These are phyloP conservation scores for Aureobasidium sp. DNA, from an alignment of 2,329 filamentous ascomycete species.

Conservation along the genomic window DNA sequence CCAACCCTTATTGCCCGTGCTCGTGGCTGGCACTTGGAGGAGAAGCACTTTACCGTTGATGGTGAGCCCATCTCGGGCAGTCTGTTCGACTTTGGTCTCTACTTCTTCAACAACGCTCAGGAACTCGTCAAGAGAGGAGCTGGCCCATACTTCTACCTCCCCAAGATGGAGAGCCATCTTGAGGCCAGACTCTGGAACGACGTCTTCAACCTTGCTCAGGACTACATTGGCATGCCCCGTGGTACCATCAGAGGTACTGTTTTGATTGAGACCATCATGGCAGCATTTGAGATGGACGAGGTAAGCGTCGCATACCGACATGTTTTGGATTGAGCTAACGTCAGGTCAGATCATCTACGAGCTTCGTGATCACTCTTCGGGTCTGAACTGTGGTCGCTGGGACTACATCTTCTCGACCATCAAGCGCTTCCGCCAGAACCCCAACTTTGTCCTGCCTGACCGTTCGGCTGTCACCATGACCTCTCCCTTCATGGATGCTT, in stretches of 20 bases:
- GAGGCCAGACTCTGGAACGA: constrained; percentile 98
- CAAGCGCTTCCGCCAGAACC: constrained; percentile 97
- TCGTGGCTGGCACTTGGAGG: constrained; percentile 94
- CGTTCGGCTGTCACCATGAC: constrained; percentile 93
- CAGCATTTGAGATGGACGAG: constrained; percentile 99
- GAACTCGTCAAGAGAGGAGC: constrained; percentile 77
- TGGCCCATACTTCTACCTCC: constrained; percentile 96
- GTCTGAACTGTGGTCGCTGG: constrained; percentile 97
- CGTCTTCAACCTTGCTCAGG: constrained; percentile 90
- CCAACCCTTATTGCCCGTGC: constrained; percentile 92
- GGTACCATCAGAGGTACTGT: constrained; percentile 94
- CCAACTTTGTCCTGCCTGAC: constrained; percentile 88
- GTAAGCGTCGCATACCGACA: constrained; percentile 25
- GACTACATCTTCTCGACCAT: constrained; percentile 99
- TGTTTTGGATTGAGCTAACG: background rate
- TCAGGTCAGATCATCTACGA: constrained; percentile 79
- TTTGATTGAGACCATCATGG: constrained; percentile 94
- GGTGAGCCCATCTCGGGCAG: constrained; percentile 88
- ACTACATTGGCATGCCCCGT: constrained; percentile 80
- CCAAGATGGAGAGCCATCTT: constrained; percentile 96
- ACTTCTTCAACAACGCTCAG: constrained; percentile 97
- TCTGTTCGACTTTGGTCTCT: constrained; percentile 95
- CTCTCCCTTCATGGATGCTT: constrained; percentile 95
- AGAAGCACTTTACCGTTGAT: constrained; percentile 96
- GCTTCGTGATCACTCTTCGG: constrained; percentile 90